Conservation (phyloP, 2,329 filamentous ascomycete species). For the Exophiala sp. region DNA sequence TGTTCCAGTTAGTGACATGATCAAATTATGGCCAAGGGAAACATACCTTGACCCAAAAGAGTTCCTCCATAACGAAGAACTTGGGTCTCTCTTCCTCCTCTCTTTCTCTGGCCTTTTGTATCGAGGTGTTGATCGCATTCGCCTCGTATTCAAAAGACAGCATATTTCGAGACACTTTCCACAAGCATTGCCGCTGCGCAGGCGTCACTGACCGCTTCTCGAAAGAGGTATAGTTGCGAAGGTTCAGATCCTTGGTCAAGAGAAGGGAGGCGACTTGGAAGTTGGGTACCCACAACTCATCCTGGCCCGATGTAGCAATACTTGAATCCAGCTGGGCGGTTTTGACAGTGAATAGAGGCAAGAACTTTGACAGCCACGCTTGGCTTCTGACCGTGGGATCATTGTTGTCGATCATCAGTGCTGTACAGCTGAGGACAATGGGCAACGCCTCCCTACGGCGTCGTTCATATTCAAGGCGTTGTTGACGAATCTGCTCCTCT, state of each 20-base stretch:
- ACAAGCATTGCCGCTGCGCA: slow-evolving; percentile 44
- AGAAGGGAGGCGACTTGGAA: slow-evolving; percentile 48
- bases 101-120: slow-evolving; percentile 39
- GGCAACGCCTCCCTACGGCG: slow-evolving; percentile 46
- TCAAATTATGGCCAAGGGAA: background rate
- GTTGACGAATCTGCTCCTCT: slow-evolving; percentile 39
- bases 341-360: slow-evolving; percentile 45
- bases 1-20: slow-evolving; percentile 28
- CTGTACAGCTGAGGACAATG: slow-evolving; percentile 42
- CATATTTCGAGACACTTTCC: slow-evolving; percentile 46
- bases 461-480: slow-evolving; percentile 45
- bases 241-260: slow-evolving; percentile 48
- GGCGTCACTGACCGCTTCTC: slow-evolving; percentile 43
- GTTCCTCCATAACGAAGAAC: slow-evolving; percentile 48
- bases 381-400: slow-evolving; percentile 41
- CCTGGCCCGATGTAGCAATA: slow-evolving; percentile 35
- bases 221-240: slow-evolving; percentile 42
- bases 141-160: slow-evolving; percentile 42
- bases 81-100: slow-evolving; percentile 45
- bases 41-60: slow-evolving; percentile 51
- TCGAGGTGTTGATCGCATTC: slow-evolving; percentile 36
- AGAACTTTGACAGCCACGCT: slow-evolving; percentile 44
- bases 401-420: slow-evolving; percentile 43
- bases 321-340: slow-evolving; percentile 42
- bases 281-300: slow-evolving; percentile 49